Conservation (phyloP, 2,329 filamentous ascomycete species). For the Cercospora citrullina region DNA sequence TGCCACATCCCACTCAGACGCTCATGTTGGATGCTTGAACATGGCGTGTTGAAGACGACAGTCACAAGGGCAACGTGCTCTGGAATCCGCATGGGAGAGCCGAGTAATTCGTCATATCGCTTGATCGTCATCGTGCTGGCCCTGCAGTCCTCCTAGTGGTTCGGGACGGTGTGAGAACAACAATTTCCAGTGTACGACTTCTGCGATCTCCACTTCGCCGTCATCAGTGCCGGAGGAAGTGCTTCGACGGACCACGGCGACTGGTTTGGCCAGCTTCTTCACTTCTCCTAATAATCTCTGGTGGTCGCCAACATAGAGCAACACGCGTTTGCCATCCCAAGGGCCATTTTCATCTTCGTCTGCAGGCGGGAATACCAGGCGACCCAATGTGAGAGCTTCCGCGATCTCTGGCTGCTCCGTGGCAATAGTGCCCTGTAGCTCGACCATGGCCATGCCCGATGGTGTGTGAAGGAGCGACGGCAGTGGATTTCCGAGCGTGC, state of each 20-base stretch:
- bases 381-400: conserved; percentile 60
- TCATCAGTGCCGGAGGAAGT: conserved; percentile 32
- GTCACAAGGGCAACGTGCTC: background rate
- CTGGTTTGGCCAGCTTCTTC: conserved; percentile 75
- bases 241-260: conserved; percentile 73
- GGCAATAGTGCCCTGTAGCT: conserved; percentile 90
- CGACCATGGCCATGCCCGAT: conserved; percentile 81
- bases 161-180: conserved; percentile 83
- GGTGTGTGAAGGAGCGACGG: conserved; percentile 86
- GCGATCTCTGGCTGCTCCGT: conserved; percentile 52
- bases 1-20: background rate
- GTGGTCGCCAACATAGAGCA: conserved; percentile 84
- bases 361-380: conserved; percentile 69
- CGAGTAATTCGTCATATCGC: background rate
- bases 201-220: conserved; percentile 74
- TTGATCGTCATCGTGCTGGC: background rate
- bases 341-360: conserved; percentile 62
- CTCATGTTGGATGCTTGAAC: background rate
- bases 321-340: conserved; percentile 83
- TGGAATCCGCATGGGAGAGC: background rate
- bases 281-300: conserved; percentile 88
- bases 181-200: conserved; percentile 84
- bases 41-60: background rate
- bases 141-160: conserved; percentile 52
- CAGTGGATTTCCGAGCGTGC: conserved; percentile 56